These are phyloP conservation scores for Skeletonema grethae DNA, from an alignment of 108 stramenopile species.

Conservation along the genomic window DNA sequence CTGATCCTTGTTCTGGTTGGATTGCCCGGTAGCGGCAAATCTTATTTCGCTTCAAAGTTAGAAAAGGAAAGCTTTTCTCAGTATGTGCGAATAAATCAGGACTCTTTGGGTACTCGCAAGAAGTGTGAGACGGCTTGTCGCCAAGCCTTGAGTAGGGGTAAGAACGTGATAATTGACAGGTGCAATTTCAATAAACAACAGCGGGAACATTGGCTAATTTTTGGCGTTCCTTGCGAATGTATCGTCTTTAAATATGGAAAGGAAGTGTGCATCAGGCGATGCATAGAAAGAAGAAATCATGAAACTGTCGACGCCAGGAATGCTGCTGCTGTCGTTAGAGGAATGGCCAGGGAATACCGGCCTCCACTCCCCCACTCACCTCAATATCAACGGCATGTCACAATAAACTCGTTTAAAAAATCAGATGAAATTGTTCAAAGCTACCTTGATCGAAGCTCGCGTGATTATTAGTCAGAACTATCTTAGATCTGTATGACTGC, in stretches of 20 bases:
- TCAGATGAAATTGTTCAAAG: not conserved
- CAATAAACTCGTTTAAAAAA: not conserved
- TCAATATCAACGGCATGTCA: not conserved
- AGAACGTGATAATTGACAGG: constrained; percentile 67
- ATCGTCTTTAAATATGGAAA: constrained; percentile 30
- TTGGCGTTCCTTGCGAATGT: constrained; percentile 26
- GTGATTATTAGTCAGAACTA: not conserved
- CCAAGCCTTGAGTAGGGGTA: constrained; percentile 11
- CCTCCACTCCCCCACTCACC: constrained; percentile 19
- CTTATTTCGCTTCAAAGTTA: constrained; percentile 54
- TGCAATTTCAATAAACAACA: constrained; percentile 65
- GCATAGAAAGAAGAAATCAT: constrained; percentile 29
- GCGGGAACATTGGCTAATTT: constrained; percentile 42
- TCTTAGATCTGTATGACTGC: no score
- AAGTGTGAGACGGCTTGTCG: constrained; percentile 43
- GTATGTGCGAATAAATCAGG: constrained; percentile 74
- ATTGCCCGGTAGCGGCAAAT: constrained; percentile 73
- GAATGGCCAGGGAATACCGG: constrained; percentile 21
- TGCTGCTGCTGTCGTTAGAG: constrained; percentile 23
- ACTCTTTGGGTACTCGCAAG: constrained; percentile 53
- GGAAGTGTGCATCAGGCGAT: constrained; percentile 38
- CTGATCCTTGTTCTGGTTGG: constrained; percentile 58
- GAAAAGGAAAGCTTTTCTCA: constrained; percentile 27
- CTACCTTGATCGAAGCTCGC: not conserved
- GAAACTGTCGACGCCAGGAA: constrained; percentile 31